Evolutionary conservation across 208 protist genomes (phyloP).

Genomic region (Leishmania tropica): DNA sequence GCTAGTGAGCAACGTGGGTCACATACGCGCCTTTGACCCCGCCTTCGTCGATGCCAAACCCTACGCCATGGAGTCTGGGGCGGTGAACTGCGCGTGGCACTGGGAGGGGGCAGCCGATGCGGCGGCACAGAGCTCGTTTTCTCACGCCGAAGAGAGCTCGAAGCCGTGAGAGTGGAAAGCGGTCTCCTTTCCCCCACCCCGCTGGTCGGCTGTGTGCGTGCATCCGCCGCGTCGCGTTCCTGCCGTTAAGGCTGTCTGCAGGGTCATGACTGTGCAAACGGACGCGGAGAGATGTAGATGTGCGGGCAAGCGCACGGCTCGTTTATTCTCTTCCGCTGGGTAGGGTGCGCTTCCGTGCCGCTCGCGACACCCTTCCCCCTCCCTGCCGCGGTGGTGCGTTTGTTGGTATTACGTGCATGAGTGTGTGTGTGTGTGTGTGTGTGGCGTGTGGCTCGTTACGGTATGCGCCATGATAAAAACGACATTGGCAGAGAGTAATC

Average conservation of each 20-base stretch:
- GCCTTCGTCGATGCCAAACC: conserved; percentile 55
- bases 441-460: neutral
- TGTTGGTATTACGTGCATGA: neutral
- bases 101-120: conserved; percentile 28
- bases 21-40: conserved; percentile 74
- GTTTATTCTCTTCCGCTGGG: no score
- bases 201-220: neutral
- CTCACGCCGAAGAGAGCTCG: neutral
- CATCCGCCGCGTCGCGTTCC: neutral
- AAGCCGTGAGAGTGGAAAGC: neutral
- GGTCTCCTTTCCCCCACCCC: neutral
- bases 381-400: neutral
- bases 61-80: conserved; percentile 67
- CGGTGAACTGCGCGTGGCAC: conserved; percentile 81
- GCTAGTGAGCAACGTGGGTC: conserved; percentile 64
- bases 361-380: neutral
- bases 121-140: neutral
- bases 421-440: neutral
- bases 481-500: neutral
- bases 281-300: neutral
- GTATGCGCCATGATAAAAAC: neutral
- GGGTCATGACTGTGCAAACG: neutral
- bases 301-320: neutral
- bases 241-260: neutral
- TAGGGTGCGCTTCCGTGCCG: neutral